phyloP scores from a whole-genome alignment of 2,329 filamentous ascomycete genomes.

The Cadophora sp. region DNA sequence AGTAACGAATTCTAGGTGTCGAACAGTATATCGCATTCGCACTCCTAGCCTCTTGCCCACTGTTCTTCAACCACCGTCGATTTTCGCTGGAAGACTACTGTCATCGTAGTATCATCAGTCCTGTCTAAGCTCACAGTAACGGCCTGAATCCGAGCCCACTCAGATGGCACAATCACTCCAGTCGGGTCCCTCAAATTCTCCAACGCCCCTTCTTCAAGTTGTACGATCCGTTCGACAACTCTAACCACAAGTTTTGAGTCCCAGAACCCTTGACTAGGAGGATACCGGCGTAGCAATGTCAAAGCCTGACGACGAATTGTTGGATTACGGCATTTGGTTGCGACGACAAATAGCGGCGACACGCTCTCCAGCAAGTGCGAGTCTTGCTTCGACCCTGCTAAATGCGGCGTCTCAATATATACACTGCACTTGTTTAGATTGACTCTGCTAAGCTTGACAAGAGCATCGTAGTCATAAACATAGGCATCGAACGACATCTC shows the following conservation, averaged over 20 bases:
- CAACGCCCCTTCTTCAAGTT: constrained; percentile 7
- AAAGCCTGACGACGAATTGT: constrained; percentile 1
- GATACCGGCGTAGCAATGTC: constrained; percentile 1
- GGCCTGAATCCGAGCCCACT: constrained; percentile 1
- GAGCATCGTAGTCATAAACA: not conserved
- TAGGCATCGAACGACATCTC: constrained; percentile 7
- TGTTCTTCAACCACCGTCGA: not conserved
- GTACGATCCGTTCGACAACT: not conserved
- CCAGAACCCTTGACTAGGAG: not conserved
- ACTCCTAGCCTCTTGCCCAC: not conserved
- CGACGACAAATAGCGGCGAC: constrained; percentile 2
- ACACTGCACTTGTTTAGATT: not conserved
- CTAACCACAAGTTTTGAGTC: not conserved
- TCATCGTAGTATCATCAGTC: not conserved
- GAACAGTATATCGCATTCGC: no score
- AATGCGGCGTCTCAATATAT: not conserved
- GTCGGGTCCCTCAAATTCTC: not conserved
- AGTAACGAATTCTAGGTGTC: no score
- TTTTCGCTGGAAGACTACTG: constrained; percentile 1
- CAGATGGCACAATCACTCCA: constrained; percentile 4
- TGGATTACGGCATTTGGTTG: constrained; percentile 12
- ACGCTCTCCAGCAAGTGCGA: constrained; percentile 1
- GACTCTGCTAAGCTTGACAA: not conserved
- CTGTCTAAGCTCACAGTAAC: not conserved
- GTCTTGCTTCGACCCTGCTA: not conserved